A percentile compares a stretch with the other conserved stretches of the same genome.
Evolutionary conservation across 2,329 filamentous ascomycete species (phyloP).

Genomic region (Pseudocercospora cruenta): DNA sequence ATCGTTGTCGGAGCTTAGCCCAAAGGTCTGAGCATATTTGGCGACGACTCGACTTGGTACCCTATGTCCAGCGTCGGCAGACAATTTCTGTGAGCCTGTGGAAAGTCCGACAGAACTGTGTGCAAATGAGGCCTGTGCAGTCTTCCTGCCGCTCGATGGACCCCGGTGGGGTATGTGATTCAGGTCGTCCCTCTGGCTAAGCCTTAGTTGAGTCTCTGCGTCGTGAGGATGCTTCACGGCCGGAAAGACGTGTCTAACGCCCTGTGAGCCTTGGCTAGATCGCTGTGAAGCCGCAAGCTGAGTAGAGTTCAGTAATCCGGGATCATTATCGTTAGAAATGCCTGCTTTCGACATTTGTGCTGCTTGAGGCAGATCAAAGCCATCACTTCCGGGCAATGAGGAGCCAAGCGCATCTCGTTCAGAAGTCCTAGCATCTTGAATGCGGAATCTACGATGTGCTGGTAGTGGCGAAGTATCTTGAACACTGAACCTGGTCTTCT

Average conservation of each 20-base stretch:
- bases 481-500: slow-evolving; percentile 26
- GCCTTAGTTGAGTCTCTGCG: slow-evolving; percentile 62
- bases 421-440: slow-evolving; percentile 28
- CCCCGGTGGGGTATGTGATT: slow-evolving; percentile 20
- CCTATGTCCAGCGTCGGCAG: not conserved
- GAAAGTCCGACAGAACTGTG: not conserved
- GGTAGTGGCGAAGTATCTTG: slow-evolving; percentile 12
- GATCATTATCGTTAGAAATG: not conserved
- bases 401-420: slow-evolving; percentile 4
- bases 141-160: slow-evolving; percentile 17
- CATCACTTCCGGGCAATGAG: slow-evolving; percentile 17
- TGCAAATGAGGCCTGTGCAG: not conserved
- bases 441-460: slow-evolving; percentile 32
- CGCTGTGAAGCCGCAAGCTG: slow-evolving; percentile 34
- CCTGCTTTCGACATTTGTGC: slow-evolving; percentile 13
- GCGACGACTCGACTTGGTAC: not conserved
- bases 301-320: slow-evolving; percentile 12
- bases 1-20: slow-evolving; percentile 17
- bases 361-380: slow-evolving; percentile 18
- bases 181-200: slow-evolving; percentile 64
- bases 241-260: slow-evolving; percentile 64
- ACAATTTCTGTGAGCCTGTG: not conserved
- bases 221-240: slow-evolving; percentile 78
- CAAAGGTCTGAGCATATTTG: slow-evolving; percentile 33
- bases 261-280: slow-evolving; percentile 44